phyloP scores from a whole-genome alignment of 2,329 filamentous ascomycete species.

The Penicillium decumbens region DNA sequence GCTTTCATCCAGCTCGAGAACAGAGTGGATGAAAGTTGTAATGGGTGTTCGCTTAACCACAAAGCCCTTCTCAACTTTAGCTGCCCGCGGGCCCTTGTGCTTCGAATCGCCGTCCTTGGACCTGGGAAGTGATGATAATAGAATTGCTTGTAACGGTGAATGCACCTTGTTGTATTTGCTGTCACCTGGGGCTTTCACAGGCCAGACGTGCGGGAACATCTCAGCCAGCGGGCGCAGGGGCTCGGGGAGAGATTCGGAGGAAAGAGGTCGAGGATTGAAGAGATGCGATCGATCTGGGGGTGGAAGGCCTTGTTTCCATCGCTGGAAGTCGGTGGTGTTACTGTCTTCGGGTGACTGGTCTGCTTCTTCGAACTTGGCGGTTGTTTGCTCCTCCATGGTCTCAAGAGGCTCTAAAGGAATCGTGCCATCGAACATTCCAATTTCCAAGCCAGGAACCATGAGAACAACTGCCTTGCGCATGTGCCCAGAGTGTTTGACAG shows the following conservation, averaged over 20 bases:
- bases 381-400: slow-evolving; percentile 1
- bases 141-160: slow-evolving; percentile 79
- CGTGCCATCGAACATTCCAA: slow-evolving; percentile 74
- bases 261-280: slow-evolving; percentile 34
- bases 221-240: slow-evolving; percentile 65
- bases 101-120: slow-evolving; percentile 55
- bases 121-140: slow-evolving; percentile 69
- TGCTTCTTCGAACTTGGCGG: slow-evolving; percentile 10
- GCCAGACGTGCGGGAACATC: slow-evolving; percentile 86
- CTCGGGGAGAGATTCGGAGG: slow-evolving; percentile 37
- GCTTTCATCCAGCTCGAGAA: slow-evolving; percentile 72
- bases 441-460: slow-evolving; percentile 87
- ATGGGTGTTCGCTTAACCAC: slow-evolving; percentile 74
- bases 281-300: slow-evolving; percentile 29
- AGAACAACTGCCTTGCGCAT: slow-evolving; percentile 75
- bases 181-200: slow-evolving; percentile 80
- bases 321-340: slow-evolving; percentile 30
- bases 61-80: slow-evolving; percentile 62
- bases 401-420: slow-evolving; percentile 39
- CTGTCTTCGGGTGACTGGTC: slow-evolving; percentile 17
- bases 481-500: slow-evolving; percentile 52
- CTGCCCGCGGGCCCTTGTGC: slow-evolving; percentile 53
- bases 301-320: slow-evolving; percentile 41
- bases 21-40: slow-evolving; percentile 68
- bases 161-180: slow-evolving; percentile 74